Evolutionary conservation across 345 rosid genomes (phyloP), one percentile per base, ranked within the genome.

Genomic region (Passiflora organensis): DNA sequence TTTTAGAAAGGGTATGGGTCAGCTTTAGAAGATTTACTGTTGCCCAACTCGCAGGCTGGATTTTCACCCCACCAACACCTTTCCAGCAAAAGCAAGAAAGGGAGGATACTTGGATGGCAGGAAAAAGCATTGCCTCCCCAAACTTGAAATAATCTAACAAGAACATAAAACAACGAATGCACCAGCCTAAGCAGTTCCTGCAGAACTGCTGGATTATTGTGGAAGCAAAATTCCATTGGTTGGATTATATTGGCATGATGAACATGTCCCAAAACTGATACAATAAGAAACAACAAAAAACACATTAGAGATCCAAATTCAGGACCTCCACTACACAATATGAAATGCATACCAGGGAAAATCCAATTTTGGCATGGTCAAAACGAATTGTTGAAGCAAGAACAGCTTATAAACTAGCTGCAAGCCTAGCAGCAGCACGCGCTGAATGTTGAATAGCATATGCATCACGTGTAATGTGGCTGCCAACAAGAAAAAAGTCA

Each of bases 371-470:
- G 8, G 80, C 77, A 51, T 66, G 77, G 71, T 88, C 96, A 51
- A 85, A 70, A 62, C 77, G 71, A 60, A 89, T 83, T 69, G 80
- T 84, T 67, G 88, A 77, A 55, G 99, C 91, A 69, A 93, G 89
- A 76, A 86, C 97, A 64, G 89, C 89, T 72, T 97, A 89, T 65
- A 89, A 65, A 54, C 99, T 97, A 16, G 99, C 97, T 60, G 97
- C 99, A 79, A 89, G 85, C 78, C 99, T 83, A 59, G 99, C 99
- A n/a, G n/a, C n/a, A 78, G 97, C 96, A 72, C 63, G 43, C 19
- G 99, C 97, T 76, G 99, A 93, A 78, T 93, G 86, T 70, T 85
- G 91, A 79, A 89, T 93, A 25, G 97, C 95, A 74, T 89, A 93
- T 5, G 99, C 89, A 66, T 93, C 97, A 22, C 91, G 77, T 50